These are phyloP conservation scores for Manihot esculenta DNA, from an alignment of 441 rosid species.

Conservation along the genomic window DNA sequence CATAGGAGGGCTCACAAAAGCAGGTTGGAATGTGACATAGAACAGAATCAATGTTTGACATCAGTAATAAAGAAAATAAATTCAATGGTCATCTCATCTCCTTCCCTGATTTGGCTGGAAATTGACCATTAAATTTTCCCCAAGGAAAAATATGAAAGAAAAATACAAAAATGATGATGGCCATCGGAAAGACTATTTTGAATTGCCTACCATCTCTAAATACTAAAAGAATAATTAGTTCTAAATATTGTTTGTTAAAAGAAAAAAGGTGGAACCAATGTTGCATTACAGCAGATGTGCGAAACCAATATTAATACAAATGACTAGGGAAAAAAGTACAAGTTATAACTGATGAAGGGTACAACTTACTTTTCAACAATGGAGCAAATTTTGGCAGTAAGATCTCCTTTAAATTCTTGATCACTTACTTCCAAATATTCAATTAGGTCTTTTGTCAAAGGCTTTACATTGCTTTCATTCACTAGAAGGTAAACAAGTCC, in stretches of 20 bases:
- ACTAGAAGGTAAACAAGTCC: slow-evolving; percentile 87
- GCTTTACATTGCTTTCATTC: slow-evolving; percentile 90
- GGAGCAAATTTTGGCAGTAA: slow-evolving; percentile 95
- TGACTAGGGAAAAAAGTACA: neutral
- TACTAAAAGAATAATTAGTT: slow-evolving; percentile 6
- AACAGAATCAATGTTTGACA: neutral
- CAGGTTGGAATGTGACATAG: neutral
- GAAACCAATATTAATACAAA: slow-evolving; percentile 16
- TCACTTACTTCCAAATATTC: slow-evolving; percentile 97
- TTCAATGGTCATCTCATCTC: slow-evolving; percentile 3
- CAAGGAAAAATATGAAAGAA: no score
- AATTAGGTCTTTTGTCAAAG: slow-evolving; percentile 83
- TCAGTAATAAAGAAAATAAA: neutral
- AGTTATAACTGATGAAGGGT: slow-evolving; percentile 21
- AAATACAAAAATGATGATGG: neutral
- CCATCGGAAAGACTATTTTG: slow-evolving; percentile 3
- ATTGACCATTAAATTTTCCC: neutral
- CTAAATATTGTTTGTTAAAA: neutral
- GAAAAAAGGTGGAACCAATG: neutral
- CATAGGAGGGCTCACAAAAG: neutral
- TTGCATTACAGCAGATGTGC: slow-evolving; percentile 4
- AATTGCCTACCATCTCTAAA: neutral
- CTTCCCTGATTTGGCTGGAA: neutral
- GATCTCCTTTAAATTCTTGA: slow-evolving; percentile 94
- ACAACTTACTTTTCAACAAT: slow-evolving; percentile 90